These are phyloP conservation scores for Darksidea phi DNA, from an alignment of 495 filamentous ascomycete species.

Conservation along the genomic window DNA sequence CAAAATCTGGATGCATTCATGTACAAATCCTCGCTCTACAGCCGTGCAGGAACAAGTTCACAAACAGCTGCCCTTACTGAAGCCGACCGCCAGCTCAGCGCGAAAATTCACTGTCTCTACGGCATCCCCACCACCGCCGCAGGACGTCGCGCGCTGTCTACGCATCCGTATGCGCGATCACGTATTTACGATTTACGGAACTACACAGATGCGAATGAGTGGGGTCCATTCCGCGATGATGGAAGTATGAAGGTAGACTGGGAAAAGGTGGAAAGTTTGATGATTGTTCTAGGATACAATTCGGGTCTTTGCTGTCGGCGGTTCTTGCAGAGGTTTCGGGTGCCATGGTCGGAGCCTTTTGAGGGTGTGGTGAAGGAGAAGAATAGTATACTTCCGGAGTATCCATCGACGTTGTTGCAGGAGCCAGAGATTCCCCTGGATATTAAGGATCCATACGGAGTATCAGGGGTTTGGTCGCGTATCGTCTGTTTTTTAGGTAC, in stretches of 20 bases:
- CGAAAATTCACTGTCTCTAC: slow-evolving; percentile 62
- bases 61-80: slow-evolving; percentile 26
- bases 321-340: slow-evolving; percentile 45
- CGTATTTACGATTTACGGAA: slow-evolving; percentile 65
- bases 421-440: slow-evolving; percentile 46
- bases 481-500: slow-evolving; percentile 53
- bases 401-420: slow-evolving; percentile 14
- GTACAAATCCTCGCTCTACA: slow-evolving; percentile 46
- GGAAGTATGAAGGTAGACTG: slow-evolving; percentile 57
- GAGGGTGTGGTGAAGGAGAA: slow-evolving; percentile 47
- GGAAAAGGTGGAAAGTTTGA: slow-evolving; percentile 67
- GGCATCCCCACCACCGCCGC: slow-evolving; percentile 50
- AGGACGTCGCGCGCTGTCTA: slow-evolving; percentile 36
- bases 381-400: neutral
- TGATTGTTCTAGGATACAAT: slow-evolving; percentile 60
- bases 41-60: slow-evolving; percentile 42
- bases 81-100: slow-evolving; percentile 54
- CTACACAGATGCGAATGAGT: slow-evolving; percentile 54
- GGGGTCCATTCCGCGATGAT: slow-evolving; percentile 64
- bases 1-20: slow-evolving; percentile 25
- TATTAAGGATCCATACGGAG: slow-evolving; percentile 57
- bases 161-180: slow-evolving; percentile 57
- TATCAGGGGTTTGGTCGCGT: slow-evolving; percentile 60
- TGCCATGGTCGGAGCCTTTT: slow-evolving; percentile 55
- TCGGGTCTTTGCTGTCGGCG: slow-evolving; percentile 49